Evolutionary conservation across 108 stramenopile genomes (phyloP).

Genomic region (Chaetoceros muelleri): DNA sequence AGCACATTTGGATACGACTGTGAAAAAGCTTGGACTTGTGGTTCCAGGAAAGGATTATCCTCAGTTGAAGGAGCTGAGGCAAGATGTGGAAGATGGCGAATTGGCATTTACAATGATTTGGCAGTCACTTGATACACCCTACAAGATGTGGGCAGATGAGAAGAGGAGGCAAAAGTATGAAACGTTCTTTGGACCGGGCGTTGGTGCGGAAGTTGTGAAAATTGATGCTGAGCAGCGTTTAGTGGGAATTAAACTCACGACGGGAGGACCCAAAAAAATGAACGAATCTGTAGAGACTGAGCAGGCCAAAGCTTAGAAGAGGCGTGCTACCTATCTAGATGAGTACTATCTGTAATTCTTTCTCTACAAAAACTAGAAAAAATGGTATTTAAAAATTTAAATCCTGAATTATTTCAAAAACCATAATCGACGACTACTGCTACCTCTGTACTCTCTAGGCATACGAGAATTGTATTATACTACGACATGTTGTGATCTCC

Average conservation of each 20-base stretch:
- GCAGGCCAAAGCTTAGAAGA: neutral
- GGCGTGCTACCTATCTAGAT: too few relatives aligned
- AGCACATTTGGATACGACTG: slow-evolving; percentile 95
- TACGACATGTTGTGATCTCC: neutral
- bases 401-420: too few relatives aligned
- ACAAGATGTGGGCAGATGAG: slow-evolving; percentile 95
- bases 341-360: too few relatives aligned
- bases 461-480: too few relatives aligned
- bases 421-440: too few relatives aligned
- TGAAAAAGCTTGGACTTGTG: slow-evolving; percentile 90
- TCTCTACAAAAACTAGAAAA: too few relatives aligned
- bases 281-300: neutral
- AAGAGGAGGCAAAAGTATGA: slow-evolving; percentile 86
- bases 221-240: slow-evolving; percentile 85
- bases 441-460: too few relatives aligned
- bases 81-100: slow-evolving; percentile 64
- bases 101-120: slow-evolving; percentile 90
- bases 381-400: too few relatives aligned
- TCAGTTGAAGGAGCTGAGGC: slow-evolving; percentile 79
- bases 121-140: slow-evolving; percentile 89
- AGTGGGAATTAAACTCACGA: slow-evolving; percentile 88
- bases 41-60: slow-evolving; percentile 92
- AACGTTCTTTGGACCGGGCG: slow-evolving; percentile 89
- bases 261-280: slow-evolving; percentile 26
- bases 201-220: slow-evolving; percentile 87